A percentile compares a stretch with the other conserved stretches of the same genome.
These are phyloP conservation scores for Paraphaeosphaeria minitans DNA, from an alignment of 2,329 filamentous ascomycete species.

Conservation along the genomic window DNA sequence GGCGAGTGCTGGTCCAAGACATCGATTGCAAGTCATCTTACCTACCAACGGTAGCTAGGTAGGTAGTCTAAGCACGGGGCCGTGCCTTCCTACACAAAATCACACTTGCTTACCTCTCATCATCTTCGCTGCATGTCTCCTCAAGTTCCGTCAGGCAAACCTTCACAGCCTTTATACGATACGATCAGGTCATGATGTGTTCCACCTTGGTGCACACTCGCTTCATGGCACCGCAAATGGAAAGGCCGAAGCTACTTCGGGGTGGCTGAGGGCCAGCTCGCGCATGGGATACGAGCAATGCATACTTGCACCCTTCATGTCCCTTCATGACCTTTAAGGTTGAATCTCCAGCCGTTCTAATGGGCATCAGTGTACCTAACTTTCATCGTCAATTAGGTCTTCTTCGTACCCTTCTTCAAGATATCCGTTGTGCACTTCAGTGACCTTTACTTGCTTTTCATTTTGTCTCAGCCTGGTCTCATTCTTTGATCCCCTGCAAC, in stretches of 20 bases:
- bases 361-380: background rate
- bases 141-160: background rate
- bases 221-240: constrained; percentile 22
- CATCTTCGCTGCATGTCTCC: background rate
- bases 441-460: background rate
- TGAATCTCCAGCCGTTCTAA: background rate
- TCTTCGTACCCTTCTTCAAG: background rate
- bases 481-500: background rate
- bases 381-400: background rate
- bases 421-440: background rate
- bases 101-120: background rate
- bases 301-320: background rate
- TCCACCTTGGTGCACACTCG: background rate
- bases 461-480: background rate
- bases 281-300: constrained; percentile 17
- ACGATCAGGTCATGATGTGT: background rate
- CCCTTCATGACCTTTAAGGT: background rate
- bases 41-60: no score
- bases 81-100: background rate
- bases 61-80: background rate
- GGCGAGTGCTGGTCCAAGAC: background rate
- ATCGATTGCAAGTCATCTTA: background rate
- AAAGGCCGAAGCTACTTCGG: constrained; percentile 30
- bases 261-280: constrained; percentile 29
- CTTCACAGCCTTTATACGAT: background rate